Percentiles rank a stretch among this genome's conserved stretches.
Evolutionary conservation across 106 monocot genomes (phyloP).

Genomic region (Dendrobium catenatum): DNA sequence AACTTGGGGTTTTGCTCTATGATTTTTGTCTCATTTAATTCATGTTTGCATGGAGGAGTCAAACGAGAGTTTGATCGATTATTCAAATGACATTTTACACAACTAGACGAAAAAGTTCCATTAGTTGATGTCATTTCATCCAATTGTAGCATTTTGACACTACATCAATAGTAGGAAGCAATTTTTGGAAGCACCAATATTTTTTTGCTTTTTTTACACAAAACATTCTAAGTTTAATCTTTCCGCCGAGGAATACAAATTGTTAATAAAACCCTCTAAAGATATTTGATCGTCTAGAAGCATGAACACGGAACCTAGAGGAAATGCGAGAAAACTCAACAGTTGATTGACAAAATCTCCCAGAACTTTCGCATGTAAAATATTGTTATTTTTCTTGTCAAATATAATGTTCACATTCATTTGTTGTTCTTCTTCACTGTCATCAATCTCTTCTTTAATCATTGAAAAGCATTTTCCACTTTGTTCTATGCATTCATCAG

Average conservation of each 20-base stretch:
- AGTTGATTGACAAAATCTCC: not conserved
- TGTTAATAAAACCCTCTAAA: not conserved
- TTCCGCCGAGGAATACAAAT: not conserved
- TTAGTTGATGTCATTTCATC: not conserved
- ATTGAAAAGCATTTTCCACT: not conserved
- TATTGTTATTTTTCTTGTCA: not conserved
- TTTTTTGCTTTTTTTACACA: not conserved
- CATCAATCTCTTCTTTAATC: not conserved
- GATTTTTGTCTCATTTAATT: not conserved
- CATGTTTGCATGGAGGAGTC: not conserved
- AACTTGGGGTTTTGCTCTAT: not conserved
- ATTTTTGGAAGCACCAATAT: not conserved
- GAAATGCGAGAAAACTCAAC: not conserved
- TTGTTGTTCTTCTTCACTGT: not conserved
- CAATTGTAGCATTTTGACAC: not conserved
- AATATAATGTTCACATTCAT: not conserved
- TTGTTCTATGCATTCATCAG: not conserved
- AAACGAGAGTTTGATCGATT: not conserved
- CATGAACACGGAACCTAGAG: not conserved
- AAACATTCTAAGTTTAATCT: not conserved
- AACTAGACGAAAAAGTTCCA: not conserved
- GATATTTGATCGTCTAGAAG: not conserved
- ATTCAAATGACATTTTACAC: not conserved
- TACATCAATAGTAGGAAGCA: not conserved
- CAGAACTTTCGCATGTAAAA: not conserved